Conservation (phyloP, 2,329 filamentous ascomycete species). For the Neopestalotiopsis sp. region DNA sequence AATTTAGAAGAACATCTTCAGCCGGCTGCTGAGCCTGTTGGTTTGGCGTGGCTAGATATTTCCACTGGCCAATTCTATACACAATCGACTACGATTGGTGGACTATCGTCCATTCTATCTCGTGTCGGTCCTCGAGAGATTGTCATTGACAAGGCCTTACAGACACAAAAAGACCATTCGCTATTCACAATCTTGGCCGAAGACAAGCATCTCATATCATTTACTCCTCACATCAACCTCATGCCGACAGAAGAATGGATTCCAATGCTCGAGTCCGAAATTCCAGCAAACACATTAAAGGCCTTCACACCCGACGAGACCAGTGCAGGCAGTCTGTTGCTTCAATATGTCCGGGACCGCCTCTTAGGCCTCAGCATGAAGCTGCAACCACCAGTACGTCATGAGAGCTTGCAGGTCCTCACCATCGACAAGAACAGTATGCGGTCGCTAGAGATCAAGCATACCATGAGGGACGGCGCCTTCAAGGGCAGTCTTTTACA, state of each 20-base stretch:
- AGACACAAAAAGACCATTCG: slow-evolving; percentile 61
- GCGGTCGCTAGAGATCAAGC: slow-evolving; percentile 85
- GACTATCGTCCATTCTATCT: slow-evolving; percentile 80
- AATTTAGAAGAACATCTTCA: slow-evolving; percentile 22
- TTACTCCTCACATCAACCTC: slow-evolving; percentile 57
- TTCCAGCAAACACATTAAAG: slow-evolving; percentile 56
- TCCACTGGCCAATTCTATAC: slow-evolving; percentile 96
- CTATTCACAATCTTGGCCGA: slow-evolving; percentile 74
- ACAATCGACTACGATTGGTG: slow-evolving; percentile 72
- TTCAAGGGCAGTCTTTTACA: slow-evolving; percentile 87
- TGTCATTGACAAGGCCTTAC: slow-evolving; percentile 71
- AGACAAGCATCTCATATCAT: slow-evolving; percentile 78
- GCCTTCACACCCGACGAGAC: slow-evolving; percentile 74
- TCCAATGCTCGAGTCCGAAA: slow-evolving; percentile 75
- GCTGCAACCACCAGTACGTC: slow-evolving; percentile 80
- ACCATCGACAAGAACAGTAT: slow-evolving; percentile 91
- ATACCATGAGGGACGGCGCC: slow-evolving; percentile 79
- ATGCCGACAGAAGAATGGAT: slow-evolving; percentile 69
- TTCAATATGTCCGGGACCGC: slow-evolving; percentile 82
- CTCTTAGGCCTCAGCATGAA: slow-evolving; percentile 80
- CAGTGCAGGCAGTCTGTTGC: slow-evolving; percentile 76
- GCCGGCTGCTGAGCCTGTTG: slow-evolving; percentile 42
- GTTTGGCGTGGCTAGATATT: slow-evolving; percentile 91
- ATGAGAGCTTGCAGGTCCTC: slow-evolving; percentile 80
- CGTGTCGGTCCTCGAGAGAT: slow-evolving; percentile 86